Conservation (phyloP, 2,329 filamentous ascomycete species). For the Aspergillus fischeri region DNA sequence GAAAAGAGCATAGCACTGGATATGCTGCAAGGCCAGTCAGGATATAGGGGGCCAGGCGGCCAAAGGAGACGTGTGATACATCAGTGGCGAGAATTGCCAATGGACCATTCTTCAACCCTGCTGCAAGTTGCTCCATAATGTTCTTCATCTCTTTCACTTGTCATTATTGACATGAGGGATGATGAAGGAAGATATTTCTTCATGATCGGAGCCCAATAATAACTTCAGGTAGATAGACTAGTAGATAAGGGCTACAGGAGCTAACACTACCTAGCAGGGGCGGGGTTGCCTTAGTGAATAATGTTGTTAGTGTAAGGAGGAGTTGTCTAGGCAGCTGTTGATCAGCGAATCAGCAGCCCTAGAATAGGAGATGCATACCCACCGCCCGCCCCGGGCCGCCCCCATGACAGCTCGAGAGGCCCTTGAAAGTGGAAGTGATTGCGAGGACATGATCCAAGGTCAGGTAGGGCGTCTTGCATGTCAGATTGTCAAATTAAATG, state of each 20-base stretch:
- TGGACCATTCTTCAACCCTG: neutral
- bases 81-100: neutral
- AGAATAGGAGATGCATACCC: no score
- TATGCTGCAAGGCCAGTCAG: slow-evolving; percentile 22
- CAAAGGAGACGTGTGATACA: slow-evolving; percentile 1
- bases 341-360: no score
- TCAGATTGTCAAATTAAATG: neutral
- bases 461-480: neutral
- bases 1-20: slow-evolving; percentile 22
- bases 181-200: neutral
- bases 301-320: no score
- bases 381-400: no score
- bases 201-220: neutral
- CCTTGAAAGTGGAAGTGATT: neutral
- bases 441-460: neutral
- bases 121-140: neutral
- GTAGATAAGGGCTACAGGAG: neutral
- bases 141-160: neutral
- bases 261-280: no score
- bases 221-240: neutral
- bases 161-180: neutral
- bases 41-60: slow-evolving; percentile 20
- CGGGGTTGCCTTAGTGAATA: neutral
- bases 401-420: neutral
- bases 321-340: no score